Conservation (phyloP, 73 alveolate genomes). For the Durusdinium trenchii region DNA sequence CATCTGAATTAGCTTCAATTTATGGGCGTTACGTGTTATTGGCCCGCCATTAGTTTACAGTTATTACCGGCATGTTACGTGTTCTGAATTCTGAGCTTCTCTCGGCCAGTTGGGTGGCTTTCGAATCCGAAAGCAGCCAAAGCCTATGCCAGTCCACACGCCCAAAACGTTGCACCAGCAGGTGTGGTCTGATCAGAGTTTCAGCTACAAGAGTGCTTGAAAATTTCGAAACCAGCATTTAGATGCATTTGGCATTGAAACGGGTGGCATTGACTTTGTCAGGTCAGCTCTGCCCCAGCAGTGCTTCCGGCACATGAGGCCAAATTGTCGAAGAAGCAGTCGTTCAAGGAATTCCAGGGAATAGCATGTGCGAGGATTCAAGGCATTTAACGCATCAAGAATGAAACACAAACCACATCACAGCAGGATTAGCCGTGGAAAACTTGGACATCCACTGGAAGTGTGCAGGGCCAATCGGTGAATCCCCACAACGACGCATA, state of each 20-base stretch:
- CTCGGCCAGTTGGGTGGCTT: slow-evolving; percentile 61
- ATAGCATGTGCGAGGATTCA: no score
- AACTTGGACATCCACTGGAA: no score
- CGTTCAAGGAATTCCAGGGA: no score
- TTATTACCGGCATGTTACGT: neutral
- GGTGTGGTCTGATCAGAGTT: neutral
- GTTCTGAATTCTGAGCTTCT: no score
- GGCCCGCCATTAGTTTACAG: neutral
- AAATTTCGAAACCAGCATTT: neutral
- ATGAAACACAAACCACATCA: no score
- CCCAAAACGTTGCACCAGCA: slow-evolving; percentile 38
- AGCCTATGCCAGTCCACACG: slow-evolving; percentile 64
- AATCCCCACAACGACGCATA: slow-evolving; percentile 69
- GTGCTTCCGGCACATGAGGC: slow-evolving; percentile 65
- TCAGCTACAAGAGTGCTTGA: neutral
- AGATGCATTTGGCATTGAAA: no score
- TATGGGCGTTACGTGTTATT: neutral
- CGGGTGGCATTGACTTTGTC: neutral
- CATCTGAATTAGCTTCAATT: neutral
- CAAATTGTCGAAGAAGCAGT: no score
- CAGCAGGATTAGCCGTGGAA: no score
- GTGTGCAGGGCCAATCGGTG: slow-evolving; percentile 83
- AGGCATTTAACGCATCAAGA: no score
- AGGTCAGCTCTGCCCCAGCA: slow-evolving; percentile 50
- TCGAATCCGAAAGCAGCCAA: slow-evolving; percentile 63